Evolutionary conservation across 768 basidiomycete species (phyloP), one percentile per base, ranked within the genome.

Genomic region (Amanita pallidorosea): DNA sequence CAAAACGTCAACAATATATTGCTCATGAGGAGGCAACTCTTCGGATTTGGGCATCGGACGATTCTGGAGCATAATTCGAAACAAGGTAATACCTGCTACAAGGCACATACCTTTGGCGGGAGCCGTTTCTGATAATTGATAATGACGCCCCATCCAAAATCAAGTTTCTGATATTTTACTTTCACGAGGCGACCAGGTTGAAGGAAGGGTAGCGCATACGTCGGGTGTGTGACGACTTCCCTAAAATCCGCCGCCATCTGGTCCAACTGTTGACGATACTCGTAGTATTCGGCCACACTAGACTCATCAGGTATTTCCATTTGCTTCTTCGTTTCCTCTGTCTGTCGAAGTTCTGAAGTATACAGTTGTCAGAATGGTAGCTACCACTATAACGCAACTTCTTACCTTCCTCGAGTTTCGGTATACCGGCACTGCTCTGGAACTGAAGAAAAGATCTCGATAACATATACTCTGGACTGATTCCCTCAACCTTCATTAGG

Each of bases 371-470:
- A 45, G 33, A 42, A 13, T 27, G 20, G 7, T 36, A 13, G 35
- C 36, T 18, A 33, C 33, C 3, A 36, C 47, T 33, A 17, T 15
- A 4, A 47, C 46, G 7, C 8, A 17, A 36, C 4, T 44, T 69
- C 82, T 47, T 59, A 94, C 95, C 88, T 52, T 85, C 77, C 62
- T 93, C 85, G 7, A 95, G 68, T 45, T 72, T 66, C 1, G 96
- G 96, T 45, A 98, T 86, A n/a, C 84, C 86, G 22, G 86, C 80
- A 54, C 77, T 92, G 65, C 88, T 97, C 68, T 99, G 96, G 69
- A 97, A 98, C 66, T 99, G 96, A 76, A 89, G 88, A 75, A 99
- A 99, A 70, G 93, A 97, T 42, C 89, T 74, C 66, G 96, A 90
- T 9, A 99, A 75, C 95, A 99, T 98, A 65, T 77, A 97, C 68